Evolutionary conservation across 805 yeast genomes (phyloP).

Genomic region (Candida corydali): DNA sequence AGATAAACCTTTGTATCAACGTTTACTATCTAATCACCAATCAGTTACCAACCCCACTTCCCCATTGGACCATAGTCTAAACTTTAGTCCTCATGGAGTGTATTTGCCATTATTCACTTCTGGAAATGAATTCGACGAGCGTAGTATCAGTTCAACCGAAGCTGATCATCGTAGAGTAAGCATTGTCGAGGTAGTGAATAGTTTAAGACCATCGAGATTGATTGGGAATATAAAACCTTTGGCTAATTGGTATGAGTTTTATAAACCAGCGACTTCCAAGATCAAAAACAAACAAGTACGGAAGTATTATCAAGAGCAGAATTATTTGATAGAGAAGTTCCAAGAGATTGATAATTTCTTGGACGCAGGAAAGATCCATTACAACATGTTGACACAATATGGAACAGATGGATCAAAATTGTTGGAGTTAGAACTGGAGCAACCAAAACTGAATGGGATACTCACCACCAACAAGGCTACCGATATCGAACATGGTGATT

Average conservation of each 20-base stretch:
- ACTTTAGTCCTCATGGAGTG: neutral
- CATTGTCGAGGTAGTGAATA: conserved; percentile 10
- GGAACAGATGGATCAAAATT: conserved; percentile 27
- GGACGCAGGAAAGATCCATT: conserved; percentile 64
- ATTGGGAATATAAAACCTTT: conserved; percentile 28
- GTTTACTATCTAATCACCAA: conserved; percentile 23
- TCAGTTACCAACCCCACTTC: conserved; percentile 29
- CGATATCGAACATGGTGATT: conserved; percentile 9
- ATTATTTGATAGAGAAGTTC: conserved; percentile 53
- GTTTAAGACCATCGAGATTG: conserved; percentile 26
- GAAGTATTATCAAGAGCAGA: conserved; percentile 54
- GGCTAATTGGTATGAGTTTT: conserved; percentile 28
- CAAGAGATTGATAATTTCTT: conserved; percentile 59
- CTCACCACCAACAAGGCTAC: conserved; percentile 1
- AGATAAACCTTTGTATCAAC: conserved; percentile 23
- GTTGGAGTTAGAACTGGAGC: conserved; percentile 6
- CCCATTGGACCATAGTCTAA: conserved; percentile 8
- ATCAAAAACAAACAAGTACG: conserved; percentile 25
- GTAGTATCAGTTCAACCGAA: neutral
- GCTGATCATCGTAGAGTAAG: conserved; percentile 23
- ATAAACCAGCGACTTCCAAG: conserved; percentile 12
- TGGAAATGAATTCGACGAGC: conserved; percentile 1
- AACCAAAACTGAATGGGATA: neutral
- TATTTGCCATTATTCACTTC: neutral
- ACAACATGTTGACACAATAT: conserved; percentile 59